These are phyloP conservation scores for Senecio squalidus DNA, from an alignment of 140 eudicot species.

Conservation along the genomic window DNA sequence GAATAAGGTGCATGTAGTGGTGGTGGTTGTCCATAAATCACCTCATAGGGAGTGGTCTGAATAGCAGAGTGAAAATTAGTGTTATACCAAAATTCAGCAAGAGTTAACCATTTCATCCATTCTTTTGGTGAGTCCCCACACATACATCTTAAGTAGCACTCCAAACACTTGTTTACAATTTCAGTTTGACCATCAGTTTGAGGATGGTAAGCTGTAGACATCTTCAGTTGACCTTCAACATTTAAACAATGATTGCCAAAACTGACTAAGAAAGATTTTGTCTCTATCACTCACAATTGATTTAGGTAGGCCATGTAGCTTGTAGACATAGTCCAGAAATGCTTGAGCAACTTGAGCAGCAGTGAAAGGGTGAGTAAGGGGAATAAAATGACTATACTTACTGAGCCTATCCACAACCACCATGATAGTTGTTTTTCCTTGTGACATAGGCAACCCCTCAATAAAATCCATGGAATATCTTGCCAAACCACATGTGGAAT, in stretches of 20 bases:
- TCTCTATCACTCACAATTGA: background rate
- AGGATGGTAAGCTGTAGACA: background rate
- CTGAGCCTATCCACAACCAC: background rate
- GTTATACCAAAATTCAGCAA: background rate
- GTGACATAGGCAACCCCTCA: background rate
- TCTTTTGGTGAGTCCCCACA: background rate
- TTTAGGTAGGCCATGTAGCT: background rate
- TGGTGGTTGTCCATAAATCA: background rate
- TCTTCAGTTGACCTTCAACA: too few relatives aligned
- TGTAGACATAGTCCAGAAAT: background rate
- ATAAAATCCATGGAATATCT: background rate
- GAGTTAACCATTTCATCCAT: background rate
- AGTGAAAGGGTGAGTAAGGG: background rate
- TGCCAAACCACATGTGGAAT: background rate
- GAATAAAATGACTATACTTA: too few relatives aligned
- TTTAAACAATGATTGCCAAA: background rate
- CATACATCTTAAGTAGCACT: background rate
- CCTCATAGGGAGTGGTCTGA: background rate
- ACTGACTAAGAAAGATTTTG: background rate
- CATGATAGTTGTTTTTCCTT: background rate
- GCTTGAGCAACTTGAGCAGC: background rate
- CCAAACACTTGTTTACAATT: background rate
- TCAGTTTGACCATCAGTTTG: background rate
- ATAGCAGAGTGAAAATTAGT: background rate
- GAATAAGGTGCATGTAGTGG: background rate